phyloP scores from a whole-genome alignment of 768 basidiomycete species.

The Mycena maculata region DNA sequence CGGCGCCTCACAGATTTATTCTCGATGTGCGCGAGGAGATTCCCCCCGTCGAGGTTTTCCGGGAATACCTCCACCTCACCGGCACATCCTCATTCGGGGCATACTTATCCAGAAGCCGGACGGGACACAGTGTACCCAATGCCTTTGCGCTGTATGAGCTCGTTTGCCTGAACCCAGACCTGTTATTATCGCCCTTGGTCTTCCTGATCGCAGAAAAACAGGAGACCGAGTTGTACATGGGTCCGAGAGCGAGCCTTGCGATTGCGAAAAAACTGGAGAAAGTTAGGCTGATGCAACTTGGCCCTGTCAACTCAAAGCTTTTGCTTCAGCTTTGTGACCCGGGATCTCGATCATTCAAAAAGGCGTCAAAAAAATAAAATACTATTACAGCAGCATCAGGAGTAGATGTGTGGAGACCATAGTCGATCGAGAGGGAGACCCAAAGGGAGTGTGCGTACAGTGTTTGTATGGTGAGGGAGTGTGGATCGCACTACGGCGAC shows the following conservation, averaged over 20 bases:
- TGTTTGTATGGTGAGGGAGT: slow-evolving; percentile 17
- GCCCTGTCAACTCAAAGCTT: neutral
- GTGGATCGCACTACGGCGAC: slow-evolving; percentile 17
- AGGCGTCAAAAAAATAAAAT: too few species aligned
- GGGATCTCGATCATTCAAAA: too few species aligned
- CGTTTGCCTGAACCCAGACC: neutral
- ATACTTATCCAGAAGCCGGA: neutral
- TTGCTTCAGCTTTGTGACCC: too few species aligned
- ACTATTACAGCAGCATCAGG: slow-evolving; percentile 15
- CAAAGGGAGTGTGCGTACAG: slow-evolving; percentile 26
- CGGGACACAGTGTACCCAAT: neutral
- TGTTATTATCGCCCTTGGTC: too few species aligned
- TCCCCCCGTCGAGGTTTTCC: neutral
- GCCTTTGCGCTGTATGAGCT: neutral
- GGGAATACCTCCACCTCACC: neutral
- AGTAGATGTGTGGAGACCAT: neutral
- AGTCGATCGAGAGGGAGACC: neutral
- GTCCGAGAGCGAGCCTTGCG: neutral
- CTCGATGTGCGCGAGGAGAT: neutral
- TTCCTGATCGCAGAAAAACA: too few species aligned
- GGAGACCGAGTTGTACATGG: neutral
- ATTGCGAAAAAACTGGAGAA: neutral
- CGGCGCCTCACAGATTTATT: neutral
- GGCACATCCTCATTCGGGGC: neutral
- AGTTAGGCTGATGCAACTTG: neutral